phyloP scores from a whole-genome alignment of 305 asterid species.

The Fraxinus latifolia region DNA sequence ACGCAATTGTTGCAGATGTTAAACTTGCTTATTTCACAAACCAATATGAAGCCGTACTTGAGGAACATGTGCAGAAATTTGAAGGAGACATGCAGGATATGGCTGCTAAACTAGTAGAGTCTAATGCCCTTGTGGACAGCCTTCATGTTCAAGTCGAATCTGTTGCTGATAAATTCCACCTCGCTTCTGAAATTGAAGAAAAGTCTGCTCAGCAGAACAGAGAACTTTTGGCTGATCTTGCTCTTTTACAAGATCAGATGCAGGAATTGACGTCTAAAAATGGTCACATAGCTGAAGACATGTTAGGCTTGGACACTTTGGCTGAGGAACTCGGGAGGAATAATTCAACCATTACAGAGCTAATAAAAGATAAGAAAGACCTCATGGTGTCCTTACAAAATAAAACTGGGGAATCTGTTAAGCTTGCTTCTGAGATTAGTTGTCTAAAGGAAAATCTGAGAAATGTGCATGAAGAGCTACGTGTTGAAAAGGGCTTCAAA shows the following conservation, averaged over 20 bases:
- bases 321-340: slow-evolving; percentile 56
- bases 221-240: slow-evolving; percentile 68
- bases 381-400: slow-evolving; percentile 39
- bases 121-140: slow-evolving; percentile 65
- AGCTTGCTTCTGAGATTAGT: slow-evolving; percentile 56
- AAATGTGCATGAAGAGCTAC: slow-evolving; percentile 52
- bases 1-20: slow-evolving; percentile 56
- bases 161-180: slow-evolving; percentile 53
- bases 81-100: slow-evolving; percentile 45
- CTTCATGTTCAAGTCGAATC: slow-evolving; percentile 71
- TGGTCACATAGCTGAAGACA: slow-evolving; percentile 54
- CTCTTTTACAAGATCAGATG: slow-evolving; percentile 57
- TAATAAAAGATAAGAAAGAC: slow-evolving; percentile 55
- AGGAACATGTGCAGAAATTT: slow-evolving; percentile 51
- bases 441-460: slow-evolving; percentile 46
- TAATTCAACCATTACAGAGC: slow-evolving; percentile 43
- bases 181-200: slow-evolving; percentile 59
- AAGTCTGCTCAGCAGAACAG: slow-evolving; percentile 42
- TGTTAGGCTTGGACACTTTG: slow-evolving; percentile 46
- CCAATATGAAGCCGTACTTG: slow-evolving; percentile 41
- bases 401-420: slow-evolving; percentile 50
- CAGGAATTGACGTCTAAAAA: slow-evolving; percentile 52
- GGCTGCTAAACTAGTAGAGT: slow-evolving; percentile 48
- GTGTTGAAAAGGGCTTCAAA: slow-evolving; percentile 42
- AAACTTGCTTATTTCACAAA: slow-evolving; percentile 45